A percentile compares a stretch with the other conserved stretches of the same genome.
phyloP scores from a whole-genome alignment of 805 yeast species.

The Blastobotrys terrestris region DNA sequence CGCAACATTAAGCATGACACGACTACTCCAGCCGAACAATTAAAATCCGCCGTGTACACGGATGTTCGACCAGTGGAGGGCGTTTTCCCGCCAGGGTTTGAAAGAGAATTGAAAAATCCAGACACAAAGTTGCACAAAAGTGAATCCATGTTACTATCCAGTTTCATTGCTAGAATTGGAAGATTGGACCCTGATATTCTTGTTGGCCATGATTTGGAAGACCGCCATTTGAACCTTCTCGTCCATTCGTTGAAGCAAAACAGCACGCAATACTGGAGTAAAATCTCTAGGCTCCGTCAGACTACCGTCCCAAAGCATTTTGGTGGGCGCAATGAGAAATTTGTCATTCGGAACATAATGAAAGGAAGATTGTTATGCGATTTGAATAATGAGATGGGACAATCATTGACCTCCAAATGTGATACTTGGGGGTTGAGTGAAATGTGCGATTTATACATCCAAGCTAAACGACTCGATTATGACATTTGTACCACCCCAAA shows the following conservation, averaged over 20 bases:
- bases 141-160: constrained; percentile 68
- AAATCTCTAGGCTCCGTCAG: constrained; percentile 76
- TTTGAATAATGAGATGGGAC: constrained; percentile 91
- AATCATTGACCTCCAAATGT: constrained; percentile 83
- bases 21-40: constrained; percentile 54
- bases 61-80: constrained; percentile 67
- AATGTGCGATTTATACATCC: constrained; percentile 79
- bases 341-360: constrained; percentile 59
- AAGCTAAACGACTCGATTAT: constrained; percentile 60
- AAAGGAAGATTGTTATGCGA: constrained; percentile 89
- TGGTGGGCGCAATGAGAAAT: constrained; percentile 33
- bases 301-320: constrained; percentile 67
- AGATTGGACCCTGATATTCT: constrained; percentile 88
- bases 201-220: constrained; percentile 81
- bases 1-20: constrained; percentile 67
- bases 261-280: constrained; percentile 68
- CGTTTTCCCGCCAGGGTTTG: constrained; percentile 71
- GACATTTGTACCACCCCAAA: constrained; percentile 38
- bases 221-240: constrained; percentile 68
- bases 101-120: constrained; percentile 40
- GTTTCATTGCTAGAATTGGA: constrained; percentile 66
- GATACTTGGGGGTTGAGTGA: constrained; percentile 92
- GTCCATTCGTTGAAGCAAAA: constrained; percentile 75
- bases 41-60: constrained; percentile 60
- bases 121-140: constrained; percentile 51